Evolutionary conservation across 345 rosid species (phyloP).

Genomic region (Populus davidiana): DNA sequence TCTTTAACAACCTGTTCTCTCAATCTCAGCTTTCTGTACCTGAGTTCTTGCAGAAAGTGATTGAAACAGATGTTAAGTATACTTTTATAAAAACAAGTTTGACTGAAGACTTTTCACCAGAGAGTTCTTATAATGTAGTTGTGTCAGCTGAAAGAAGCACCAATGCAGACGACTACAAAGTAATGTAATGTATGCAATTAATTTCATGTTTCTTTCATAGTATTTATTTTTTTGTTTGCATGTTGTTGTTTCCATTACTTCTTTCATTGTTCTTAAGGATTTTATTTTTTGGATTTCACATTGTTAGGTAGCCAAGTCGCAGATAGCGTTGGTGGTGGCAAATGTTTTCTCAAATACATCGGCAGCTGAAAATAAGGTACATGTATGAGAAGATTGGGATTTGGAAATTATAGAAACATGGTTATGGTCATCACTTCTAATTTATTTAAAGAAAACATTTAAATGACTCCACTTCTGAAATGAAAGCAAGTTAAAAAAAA

Average conservation of each 20-base stretch:
- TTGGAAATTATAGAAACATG: neutral
- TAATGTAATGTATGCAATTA: constrained; percentile 95
- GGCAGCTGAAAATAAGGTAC: constrained; percentile 88
- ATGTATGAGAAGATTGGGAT: neutral
- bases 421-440: neutral
- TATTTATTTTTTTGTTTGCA: neutral
- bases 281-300: neutral
- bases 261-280: neutral
- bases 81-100: constrained; percentile 76
- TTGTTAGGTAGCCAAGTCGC: constrained; percentile 65
- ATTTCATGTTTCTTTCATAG: constrained; percentile 25
- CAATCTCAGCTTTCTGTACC: constrained; percentile 57
- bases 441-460: neutral
- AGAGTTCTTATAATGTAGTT: constrained; percentile 74
- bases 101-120: constrained; percentile 75
- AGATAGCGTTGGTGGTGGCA: constrained; percentile 77
- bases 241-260: neutral
- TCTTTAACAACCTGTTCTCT: constrained; percentile 71
- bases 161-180: constrained; percentile 77
- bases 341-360: constrained; percentile 83
- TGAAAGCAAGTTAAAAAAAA: neutral
- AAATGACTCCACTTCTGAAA: neutral
- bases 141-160: constrained; percentile 69
- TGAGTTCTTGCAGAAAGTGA: constrained; percentile 65
- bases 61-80: constrained; percentile 64